A percentile compares a stretch with the other conserved stretches of the same genome.
Evolutionary conservation across 2,329 filamentous ascomycete genomes (phyloP).

Genomic region (Ceratocystis alfenasii): DNA sequence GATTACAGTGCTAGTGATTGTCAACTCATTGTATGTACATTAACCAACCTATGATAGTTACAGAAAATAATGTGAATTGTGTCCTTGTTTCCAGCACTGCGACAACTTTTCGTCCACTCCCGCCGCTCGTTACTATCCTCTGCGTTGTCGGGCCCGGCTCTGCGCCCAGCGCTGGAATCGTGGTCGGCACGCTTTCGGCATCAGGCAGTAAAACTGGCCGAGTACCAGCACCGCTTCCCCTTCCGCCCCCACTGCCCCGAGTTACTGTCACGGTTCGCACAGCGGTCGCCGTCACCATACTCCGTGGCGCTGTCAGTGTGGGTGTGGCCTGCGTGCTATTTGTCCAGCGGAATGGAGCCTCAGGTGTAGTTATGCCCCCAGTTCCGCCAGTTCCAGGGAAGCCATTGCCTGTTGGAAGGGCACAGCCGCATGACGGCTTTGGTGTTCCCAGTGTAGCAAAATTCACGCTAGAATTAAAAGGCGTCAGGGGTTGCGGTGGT

Average conservation of each 20-base stretch:
- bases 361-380: background rate
- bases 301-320: background rate
- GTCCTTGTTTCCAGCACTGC: background rate
- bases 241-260: background rate
- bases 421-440: background rate
- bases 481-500: constrained; percentile 17
- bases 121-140: constrained; percentile 7
- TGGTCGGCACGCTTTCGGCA: constrained; percentile 17
- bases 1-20: background rate
- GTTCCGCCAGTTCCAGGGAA: background rate
- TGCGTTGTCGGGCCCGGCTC: constrained; percentile 7
- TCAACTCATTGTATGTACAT: background rate
- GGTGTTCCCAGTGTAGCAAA: constrained; percentile 17
- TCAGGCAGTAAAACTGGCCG: constrained; percentile 11
- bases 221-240: background rate
- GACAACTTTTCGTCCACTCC: background rate
- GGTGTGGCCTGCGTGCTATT: constrained; percentile 6
- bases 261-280: constrained; percentile 18
- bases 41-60: background rate
- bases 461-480: constrained; percentile 19
- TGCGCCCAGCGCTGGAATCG: constrained; percentile 17
- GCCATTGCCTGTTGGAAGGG: background rate
- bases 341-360: constrained; percentile 6
- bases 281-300: constrained; percentile 15
- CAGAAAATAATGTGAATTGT: background rate